phyloP scores from a whole-genome alignment of 78 protist species.

The Salpingoeca rosetta region DNA sequence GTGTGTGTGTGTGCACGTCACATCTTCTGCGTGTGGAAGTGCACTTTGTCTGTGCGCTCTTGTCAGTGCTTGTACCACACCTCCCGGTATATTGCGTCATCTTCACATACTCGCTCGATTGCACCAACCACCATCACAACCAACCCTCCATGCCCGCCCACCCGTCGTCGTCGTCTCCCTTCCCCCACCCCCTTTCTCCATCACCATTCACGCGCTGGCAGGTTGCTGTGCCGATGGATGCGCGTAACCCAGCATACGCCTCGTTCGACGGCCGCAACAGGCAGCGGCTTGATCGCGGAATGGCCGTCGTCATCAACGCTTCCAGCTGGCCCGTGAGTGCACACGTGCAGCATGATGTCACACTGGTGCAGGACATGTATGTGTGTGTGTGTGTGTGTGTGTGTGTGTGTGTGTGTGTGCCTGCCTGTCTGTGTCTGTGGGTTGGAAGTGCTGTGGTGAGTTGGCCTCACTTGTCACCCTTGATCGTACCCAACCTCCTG shows the following conservation, averaged over 20 bases:
- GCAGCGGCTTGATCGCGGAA: neutral
- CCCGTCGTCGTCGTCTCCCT: neutral
- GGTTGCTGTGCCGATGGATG: neutral
- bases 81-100: too few species aligned
- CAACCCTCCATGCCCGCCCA: neutral
- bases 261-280: conserved; percentile 14
- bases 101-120: too few species aligned
- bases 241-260: neutral
- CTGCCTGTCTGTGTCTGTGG: neutral
- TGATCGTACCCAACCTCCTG: too few species aligned
- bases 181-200: neutral
- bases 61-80: neutral
- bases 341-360: neutral
- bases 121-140: too few species aligned
- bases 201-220: neutral
- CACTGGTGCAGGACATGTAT: neutral
- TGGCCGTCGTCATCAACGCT: neutral
- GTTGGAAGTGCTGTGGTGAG: neutral
- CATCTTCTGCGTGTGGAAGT: neutral
- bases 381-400: neutral
- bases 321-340: neutral
- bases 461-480: too few species aligned
- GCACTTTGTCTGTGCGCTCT: neutral
- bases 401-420: neutral
- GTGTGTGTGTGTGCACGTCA: too few species aligned